A percentile compares a stretch with the other conserved stretches of the same genome.
phyloP scores from a whole-genome alignment of 2,329 filamentous ascomycete genomes.

The Pseudocercospora cruenta region DNA sequence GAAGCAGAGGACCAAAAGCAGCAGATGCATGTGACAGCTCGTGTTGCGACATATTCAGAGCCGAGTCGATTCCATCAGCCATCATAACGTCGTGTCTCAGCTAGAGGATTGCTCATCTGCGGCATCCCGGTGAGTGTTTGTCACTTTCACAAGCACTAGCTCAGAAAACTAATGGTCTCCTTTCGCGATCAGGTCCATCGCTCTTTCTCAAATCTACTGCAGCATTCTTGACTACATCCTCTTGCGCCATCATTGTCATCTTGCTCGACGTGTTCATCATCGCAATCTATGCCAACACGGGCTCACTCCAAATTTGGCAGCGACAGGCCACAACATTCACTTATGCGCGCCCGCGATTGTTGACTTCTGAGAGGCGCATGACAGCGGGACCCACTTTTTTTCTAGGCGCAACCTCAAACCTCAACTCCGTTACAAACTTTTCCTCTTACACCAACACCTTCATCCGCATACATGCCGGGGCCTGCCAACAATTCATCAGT shows the following conservation, averaged over 20 bases:
- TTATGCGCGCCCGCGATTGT: not conserved
- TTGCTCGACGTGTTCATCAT: not conserved
- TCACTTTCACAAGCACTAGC: not conserved
- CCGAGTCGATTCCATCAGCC: not conserved
- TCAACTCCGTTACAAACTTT: conserved; percentile 3
- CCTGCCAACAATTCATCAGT: conserved; percentile 11
- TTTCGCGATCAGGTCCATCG: not conserved
- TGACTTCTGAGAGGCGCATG: conserved; percentile 2
- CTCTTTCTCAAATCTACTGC: not conserved
- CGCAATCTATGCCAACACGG: not conserved
- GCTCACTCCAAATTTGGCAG: not conserved
- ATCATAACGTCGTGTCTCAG: not conserved
- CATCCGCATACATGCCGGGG: conserved; percentile 8
- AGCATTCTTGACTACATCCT: not conserved
- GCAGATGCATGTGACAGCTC: not conserved
- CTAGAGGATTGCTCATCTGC: conserved; percentile 1
- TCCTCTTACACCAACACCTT: not conserved
- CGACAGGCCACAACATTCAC: conserved; percentile 4
- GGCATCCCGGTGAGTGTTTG: conserved; percentile 1
- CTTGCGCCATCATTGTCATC: not conserved
- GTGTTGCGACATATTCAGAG: not conserved
- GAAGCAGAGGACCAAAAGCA: not conserved
- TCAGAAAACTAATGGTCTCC: not conserved
- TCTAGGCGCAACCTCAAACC: not conserved
- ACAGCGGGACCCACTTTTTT: conserved; percentile 3